phyloP scores from a whole-genome alignment of 2,329 filamentous ascomycete genomes.

The Balansia obtecta region DNA sequence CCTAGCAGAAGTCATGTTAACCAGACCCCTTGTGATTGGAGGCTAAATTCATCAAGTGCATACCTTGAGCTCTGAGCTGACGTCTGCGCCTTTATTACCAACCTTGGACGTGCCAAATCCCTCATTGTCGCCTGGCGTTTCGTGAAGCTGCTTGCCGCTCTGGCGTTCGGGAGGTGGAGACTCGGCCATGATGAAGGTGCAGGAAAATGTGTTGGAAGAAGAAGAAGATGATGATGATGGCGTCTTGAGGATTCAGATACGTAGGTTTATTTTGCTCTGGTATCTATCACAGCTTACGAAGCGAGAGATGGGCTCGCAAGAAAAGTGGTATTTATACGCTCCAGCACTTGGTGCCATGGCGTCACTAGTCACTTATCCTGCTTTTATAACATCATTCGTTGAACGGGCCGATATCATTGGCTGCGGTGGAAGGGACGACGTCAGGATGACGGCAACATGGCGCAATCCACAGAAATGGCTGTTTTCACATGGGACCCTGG shows the following conservation, averaged over 20 bases:
- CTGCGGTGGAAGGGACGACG: neutral
- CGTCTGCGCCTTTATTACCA: slow-evolving; percentile 38
- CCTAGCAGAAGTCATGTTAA: slow-evolving; percentile 18
- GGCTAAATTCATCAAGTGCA: slow-evolving; percentile 6
- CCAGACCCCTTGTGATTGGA: neutral
- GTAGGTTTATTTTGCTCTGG: no score
- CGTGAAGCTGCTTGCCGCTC: slow-evolving; percentile 49
- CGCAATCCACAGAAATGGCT: neutral
- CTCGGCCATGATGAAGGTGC: slow-evolving; percentile 53
- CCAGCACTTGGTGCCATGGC: neutral
- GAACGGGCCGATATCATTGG: neutral
- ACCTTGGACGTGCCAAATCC: slow-evolving; percentile 46
- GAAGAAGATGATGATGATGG: no score
- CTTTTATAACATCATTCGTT: neutral
- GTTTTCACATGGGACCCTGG: no score
- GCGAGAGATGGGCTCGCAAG: neutral
- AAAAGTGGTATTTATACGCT: neutral
- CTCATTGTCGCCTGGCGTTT: slow-evolving; percentile 40
- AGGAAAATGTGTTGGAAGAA: slow-evolving; percentile 1
- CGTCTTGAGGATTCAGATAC: no score
- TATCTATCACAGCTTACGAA: neutral
- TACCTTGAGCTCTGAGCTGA: slow-evolving; percentile 40
- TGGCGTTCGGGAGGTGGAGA: slow-evolving; percentile 65
- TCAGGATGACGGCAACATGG: neutral
- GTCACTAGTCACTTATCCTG: neutral